Percentiles rank a stretch among this genome's conserved stretches.
These are phyloP conservation scores for Epichloe brachyelytri DNA, from an alignment of 2,329 filamentous ascomycete genomes.

Conservation along the genomic window DNA sequence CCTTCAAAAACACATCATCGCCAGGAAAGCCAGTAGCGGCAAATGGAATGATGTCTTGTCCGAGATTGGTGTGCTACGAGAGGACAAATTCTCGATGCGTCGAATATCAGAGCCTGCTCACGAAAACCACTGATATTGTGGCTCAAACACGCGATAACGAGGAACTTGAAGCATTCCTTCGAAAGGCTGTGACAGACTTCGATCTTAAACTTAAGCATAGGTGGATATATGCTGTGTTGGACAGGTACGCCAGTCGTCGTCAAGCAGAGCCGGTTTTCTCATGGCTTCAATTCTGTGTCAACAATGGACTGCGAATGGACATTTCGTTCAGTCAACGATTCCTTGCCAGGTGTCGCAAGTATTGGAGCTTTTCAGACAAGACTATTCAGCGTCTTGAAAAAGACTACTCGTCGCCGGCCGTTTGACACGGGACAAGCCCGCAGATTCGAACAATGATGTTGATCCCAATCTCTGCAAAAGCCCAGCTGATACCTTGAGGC, in stretches of 20 bases:
- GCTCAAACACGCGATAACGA: slow-evolving; percentile 12
- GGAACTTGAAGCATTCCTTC: slow-evolving; percentile 18
- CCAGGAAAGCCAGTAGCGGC: slow-evolving; percentile 16
- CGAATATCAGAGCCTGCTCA: slow-evolving; percentile 16
- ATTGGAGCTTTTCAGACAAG: slow-evolving; percentile 21
- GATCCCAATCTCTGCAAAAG: not conserved
- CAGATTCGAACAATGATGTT: not conserved
- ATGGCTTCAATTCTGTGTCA: slow-evolving; percentile 21
- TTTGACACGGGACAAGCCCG: slow-evolving; percentile 24
- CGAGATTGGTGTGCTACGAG: slow-evolving; percentile 12
- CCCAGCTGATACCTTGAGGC: slow-evolving; percentile 21
- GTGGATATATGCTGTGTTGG: slow-evolving; percentile 19
- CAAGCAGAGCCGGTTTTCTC: slow-evolving; percentile 15
- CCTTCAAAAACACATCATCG: slow-evolving; percentile 15
- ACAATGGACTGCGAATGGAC: slow-evolving; percentile 16
- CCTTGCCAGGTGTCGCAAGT: slow-evolving; percentile 18
- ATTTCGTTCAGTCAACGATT: slow-evolving; percentile 17
- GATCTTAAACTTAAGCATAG: slow-evolving; percentile 15
- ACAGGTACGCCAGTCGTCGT: slow-evolving; percentile 17
- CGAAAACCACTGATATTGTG: slow-evolving; percentile 22
- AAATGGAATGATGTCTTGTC: slow-evolving; percentile 15
- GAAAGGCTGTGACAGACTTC: slow-evolving; percentile 14
- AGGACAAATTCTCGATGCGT: slow-evolving; percentile 7
- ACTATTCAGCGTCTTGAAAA: slow-evolving; percentile 9
- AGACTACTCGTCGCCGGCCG: not conserved